Conservation (phyloP, 352 stramenopile species). For the Phytophthora rubi region DNA sequence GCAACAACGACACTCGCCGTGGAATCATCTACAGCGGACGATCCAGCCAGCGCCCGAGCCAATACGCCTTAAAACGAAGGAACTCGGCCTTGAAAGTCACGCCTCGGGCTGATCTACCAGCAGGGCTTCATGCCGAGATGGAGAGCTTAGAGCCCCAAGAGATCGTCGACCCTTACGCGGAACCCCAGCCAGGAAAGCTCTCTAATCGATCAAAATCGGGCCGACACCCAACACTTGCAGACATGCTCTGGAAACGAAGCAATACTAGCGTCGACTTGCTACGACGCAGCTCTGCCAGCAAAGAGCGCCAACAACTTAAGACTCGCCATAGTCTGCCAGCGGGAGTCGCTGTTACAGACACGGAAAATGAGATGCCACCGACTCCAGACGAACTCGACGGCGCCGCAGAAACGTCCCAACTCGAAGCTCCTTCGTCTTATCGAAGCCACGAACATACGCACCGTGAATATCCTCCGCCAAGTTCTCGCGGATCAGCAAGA, state of each 20-base stretch:
- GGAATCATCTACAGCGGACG: not conserved
- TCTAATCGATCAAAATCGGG: not conserved
- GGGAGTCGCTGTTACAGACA: not conserved
- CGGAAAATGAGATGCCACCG: not conserved
- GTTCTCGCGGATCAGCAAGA: not conserved
- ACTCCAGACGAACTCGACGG: not conserved
- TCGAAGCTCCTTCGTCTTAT: not conserved
- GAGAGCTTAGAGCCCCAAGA: not conserved
- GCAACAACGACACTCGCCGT: not conserved
- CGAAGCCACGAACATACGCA: not conserved
- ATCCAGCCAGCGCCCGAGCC: not conserved
- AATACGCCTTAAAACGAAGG: not conserved
- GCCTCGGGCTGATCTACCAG: not conserved
- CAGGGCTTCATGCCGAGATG: not conserved
- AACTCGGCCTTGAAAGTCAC: not conserved
- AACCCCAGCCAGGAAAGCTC: not conserved
- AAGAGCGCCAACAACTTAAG: not conserved
- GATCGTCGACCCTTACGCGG: not conserved
- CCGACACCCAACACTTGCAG: not conserved
- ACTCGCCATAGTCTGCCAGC: slow-evolving; percentile 2
- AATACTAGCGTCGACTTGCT: slow-evolving; percentile 1
- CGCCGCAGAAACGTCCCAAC: not conserved
- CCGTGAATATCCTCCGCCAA: not conserved
- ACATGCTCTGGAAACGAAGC: slow-evolving; percentile 6
- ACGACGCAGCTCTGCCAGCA: not conserved